phyloP scores from a whole-genome alignment of 176 grass and related monocot genomes.

The Dendrocalamus sinicus region DNA sequence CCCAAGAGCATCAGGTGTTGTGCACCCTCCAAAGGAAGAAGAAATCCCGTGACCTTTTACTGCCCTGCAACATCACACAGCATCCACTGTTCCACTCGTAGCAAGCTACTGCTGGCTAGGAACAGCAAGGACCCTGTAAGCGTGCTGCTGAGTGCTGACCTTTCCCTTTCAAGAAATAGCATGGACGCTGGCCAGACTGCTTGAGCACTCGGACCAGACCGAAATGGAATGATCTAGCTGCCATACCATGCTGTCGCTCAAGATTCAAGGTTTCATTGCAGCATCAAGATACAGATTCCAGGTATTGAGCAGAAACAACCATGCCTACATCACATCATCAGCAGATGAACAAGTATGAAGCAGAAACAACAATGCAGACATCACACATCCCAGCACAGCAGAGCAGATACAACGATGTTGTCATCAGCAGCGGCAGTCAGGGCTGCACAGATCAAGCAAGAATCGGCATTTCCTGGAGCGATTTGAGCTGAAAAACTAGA shows the following conservation, averaged over 20 bases:
- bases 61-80: neutral
- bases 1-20: neutral
- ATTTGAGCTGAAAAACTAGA: neutral
- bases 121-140: neutral
- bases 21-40: conserved; percentile 28
- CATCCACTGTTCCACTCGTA: neutral
- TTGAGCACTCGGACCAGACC: neutral
- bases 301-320: neutral
- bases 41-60: conserved; percentile 2
- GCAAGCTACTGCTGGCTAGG: neutral
- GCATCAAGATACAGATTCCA: neutral
- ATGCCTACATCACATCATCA: neutral
- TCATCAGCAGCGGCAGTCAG: neutral
- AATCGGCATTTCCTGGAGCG: neutral
- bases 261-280: neutral
- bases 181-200: neutral
- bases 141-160: conserved; percentile 11
- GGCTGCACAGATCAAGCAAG: neutral
- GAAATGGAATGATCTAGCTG: neutral
- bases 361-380: neutral
- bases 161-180: conserved; percentile 35
- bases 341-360: neutral
- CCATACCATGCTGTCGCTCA: neutral
- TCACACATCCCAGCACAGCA: conserved; percentile 7
- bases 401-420: neutral